Conservation (phyloP, 192 early-diverging fungal genomes). For the Pecoramyces ruminantium region DNA sequence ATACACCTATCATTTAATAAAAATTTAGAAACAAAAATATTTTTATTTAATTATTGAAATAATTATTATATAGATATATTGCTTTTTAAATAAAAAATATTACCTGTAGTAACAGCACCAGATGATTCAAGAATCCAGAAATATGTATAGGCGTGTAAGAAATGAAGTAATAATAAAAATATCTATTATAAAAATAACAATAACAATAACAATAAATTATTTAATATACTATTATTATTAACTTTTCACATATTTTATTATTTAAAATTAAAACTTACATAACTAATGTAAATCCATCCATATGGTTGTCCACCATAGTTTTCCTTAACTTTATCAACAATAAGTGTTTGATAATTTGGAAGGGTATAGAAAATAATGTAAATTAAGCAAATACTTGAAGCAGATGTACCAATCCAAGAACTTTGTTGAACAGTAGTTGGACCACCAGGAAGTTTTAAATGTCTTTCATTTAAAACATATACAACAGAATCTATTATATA, state of each 20-base stretch:
- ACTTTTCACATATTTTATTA: too few relatives aligned
- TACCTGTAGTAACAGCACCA: neutral
- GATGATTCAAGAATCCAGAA: neutral
- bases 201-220: neutral
- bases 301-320: neutral
- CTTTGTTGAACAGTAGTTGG: neutral
- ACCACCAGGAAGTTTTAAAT: neutral
- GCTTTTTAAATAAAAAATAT: neutral
- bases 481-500: neutral
- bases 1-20: neutral
- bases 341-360: neutral
- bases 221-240: too few relatives aligned
- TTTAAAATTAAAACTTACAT: neutral
- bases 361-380: neutral
- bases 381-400: neutral
- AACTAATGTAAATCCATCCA: neutral
- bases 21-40: neutral
- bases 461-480: neutral
- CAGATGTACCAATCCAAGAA: neutral
- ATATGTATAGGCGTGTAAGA: neutral
- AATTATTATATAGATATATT: too few relatives aligned
- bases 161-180: neutral
- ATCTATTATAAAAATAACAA: neutral
- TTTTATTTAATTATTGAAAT: too few relatives aligned
- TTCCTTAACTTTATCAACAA: neutral